These are phyloP conservation scores for Mikania micrantha DNA, from an alignment of 129 eudicot genomes.

Conservation along the genomic window DNA sequence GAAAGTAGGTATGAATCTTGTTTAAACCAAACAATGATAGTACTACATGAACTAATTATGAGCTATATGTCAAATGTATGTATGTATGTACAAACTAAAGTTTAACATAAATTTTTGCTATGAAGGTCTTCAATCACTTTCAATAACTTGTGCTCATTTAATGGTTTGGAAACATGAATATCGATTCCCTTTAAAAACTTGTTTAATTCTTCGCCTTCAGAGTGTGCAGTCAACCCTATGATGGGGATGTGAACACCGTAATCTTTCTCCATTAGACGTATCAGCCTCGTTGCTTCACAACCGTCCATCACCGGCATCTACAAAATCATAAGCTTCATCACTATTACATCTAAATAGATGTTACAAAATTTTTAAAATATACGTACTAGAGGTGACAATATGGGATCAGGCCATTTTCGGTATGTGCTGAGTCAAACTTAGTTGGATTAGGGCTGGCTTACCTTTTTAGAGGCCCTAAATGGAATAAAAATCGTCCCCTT, in stretches of 20 bases:
- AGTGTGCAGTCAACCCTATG: constrained; percentile 46
- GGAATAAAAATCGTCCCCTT: no score
- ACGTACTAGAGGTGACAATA: no score
- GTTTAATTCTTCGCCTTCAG: constrained; percentile 10
- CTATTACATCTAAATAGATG: not conserved
- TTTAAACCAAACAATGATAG: not conserved
- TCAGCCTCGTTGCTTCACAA: constrained; percentile 25
- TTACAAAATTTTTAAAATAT: not conserved
- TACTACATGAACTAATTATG: no score
- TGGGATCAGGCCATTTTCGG: no score
- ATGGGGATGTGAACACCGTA: constrained; percentile 42
- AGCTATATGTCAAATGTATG: constrained; percentile 1
- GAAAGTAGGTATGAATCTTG: constrained; percentile 6
- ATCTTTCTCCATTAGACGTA: constrained; percentile 34
- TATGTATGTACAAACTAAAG: not conserved
- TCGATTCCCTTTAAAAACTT: constrained; percentile 5
- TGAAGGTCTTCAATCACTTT: constrained; percentile 25
- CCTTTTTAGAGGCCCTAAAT: no score
- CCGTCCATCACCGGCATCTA: constrained; percentile 26
- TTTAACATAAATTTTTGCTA: not conserved
- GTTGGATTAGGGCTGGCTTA: no score
- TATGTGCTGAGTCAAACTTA: not conserved
- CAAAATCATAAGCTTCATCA: not conserved
- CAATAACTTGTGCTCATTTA: constrained; percentile 11
- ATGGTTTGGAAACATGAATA: constrained; percentile 34